Percentiles rank a stretch among this genome's conserved stretches.
Evolutionary conservation across 257 asterid species (phyloP).

Genomic region (Fraxinus pennsylvanica): DNA sequence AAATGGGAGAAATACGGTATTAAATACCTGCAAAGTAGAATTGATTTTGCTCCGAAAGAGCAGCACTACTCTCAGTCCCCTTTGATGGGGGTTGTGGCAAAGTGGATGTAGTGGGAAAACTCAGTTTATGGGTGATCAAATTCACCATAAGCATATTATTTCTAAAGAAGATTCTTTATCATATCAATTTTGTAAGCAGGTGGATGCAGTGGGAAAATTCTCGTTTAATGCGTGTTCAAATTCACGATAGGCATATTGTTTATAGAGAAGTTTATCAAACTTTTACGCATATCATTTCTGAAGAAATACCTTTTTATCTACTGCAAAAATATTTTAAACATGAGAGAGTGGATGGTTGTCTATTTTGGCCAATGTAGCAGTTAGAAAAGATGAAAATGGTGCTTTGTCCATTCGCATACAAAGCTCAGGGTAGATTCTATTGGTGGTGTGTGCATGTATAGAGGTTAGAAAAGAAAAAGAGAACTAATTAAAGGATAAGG

Average conservation of each 20-base stretch:
- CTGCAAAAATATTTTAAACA: not conserved
- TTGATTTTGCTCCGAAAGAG: not conserved
- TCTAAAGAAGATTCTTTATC: not conserved
- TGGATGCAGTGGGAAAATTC: not conserved
- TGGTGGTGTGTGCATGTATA: not conserved
- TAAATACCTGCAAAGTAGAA: not conserved
- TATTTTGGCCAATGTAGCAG: not conserved
- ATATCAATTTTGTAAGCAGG: not conserved
- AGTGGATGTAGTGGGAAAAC: not conserved
- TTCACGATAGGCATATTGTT: not conserved
- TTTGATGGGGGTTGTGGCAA: not conserved
- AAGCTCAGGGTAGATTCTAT: not conserved
- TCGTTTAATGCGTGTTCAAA: not conserved
- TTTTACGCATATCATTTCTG: not conserved
- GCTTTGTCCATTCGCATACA: not conserved
- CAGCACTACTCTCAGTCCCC: not conserved
- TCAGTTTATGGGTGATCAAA: not conserved
- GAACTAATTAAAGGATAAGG: not conserved
- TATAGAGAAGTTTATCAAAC: not conserved
- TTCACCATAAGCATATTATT: not conserved
- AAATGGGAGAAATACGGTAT: not conserved
- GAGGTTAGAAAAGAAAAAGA: not conserved
- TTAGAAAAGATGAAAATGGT: not conserved
- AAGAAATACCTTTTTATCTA: not conserved
- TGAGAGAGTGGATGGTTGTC: not conserved